Conservation (phyloP, 2,329 filamentous ascomycete genomes). For the Endoconidiophora polonica region DNA sequence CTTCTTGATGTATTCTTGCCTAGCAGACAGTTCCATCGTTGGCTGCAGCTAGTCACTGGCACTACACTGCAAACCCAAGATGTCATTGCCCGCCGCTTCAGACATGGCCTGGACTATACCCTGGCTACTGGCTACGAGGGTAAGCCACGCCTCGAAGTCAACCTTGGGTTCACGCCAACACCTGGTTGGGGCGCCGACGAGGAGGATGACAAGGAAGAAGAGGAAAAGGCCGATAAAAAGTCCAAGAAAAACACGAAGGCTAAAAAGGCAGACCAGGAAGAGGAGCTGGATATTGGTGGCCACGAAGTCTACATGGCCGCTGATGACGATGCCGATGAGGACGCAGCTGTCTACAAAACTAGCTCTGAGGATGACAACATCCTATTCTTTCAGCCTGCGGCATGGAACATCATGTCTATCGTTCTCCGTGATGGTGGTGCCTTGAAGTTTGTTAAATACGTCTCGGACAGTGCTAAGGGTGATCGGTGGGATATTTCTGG, state of each 20-base stretch:
- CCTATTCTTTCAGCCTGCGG: constrained; percentile 43
- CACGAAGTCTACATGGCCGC: constrained; percentile 91
- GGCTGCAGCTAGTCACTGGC: constrained; percentile 70
- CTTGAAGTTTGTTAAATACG: constrained; percentile 91
- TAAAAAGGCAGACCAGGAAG: constrained; percentile 20
- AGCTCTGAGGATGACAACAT: constrained; percentile 59
- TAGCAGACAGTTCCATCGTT: constrained; percentile 72
- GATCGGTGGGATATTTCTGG: constrained; percentile 87
- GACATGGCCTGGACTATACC: constrained; percentile 77
- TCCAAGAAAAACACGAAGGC: constrained; percentile 19
- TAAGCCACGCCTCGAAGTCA: constrained; percentile 69
- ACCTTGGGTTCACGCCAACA: constrained; percentile 71
- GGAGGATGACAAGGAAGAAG: constrained; percentile 33
- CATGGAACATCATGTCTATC: constrained; percentile 84
- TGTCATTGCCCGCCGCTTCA: constrained; percentile 71
- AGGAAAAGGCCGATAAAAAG: constrained; percentile 25
- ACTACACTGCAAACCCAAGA: constrained; percentile 58
- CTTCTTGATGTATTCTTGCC: constrained; percentile 71
- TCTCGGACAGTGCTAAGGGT: constrained; percentile 64
- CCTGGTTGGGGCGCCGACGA: constrained; percentile 66
- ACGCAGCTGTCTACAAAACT: constrained; percentile 78
- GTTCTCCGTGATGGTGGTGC: constrained; percentile 76
- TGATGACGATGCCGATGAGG: constrained; percentile 52
- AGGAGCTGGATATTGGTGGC: constrained; percentile 46
- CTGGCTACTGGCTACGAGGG: constrained; percentile 72